These are phyloP conservation scores for Colletotrichum sublineola DNA, from an alignment of 2,329 filamentous ascomycete species.

Conservation along the genomic window DNA sequence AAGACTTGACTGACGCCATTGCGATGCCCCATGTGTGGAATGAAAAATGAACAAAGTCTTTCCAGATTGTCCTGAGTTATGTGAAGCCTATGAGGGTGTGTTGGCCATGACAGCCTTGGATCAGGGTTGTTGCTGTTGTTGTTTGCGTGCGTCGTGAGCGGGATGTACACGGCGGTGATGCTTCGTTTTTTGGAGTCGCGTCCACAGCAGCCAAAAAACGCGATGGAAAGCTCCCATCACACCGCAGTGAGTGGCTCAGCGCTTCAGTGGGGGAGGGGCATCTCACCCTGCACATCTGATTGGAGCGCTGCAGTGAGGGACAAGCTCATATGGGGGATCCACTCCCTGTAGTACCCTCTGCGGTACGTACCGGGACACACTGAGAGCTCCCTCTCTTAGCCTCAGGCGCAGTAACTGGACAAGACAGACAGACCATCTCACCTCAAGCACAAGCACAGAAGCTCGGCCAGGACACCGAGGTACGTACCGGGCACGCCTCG, in stretches of 20 bases:
- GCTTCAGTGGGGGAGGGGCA: slow-evolving; percentile 36
- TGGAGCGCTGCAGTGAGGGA: slow-evolving; percentile 11
- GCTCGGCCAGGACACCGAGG: background rate
- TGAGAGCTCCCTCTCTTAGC: slow-evolving; percentile 1
- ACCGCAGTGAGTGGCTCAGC: background rate
- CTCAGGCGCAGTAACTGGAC: slow-evolving; percentile 13
- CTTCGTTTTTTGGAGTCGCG: slow-evolving; percentile 31
- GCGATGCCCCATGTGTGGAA: slow-evolving; percentile 32
- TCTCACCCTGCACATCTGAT: slow-evolving; percentile 25
- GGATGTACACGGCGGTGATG: slow-evolving; percentile 3
- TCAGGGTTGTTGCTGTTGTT: background rate
- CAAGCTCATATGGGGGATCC: background rate
- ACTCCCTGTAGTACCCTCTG: background rate
- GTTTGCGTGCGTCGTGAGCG: background rate
- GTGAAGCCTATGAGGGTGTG: background rate
- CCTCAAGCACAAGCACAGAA: background rate
- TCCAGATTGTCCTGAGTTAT: background rate
- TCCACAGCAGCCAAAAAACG: slow-evolving; percentile 14
- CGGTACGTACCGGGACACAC: background rate
- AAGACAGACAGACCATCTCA: background rate
- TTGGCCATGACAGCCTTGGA: slow-evolving; percentile 30
- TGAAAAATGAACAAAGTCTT: background rate
- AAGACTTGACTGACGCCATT: slow-evolving; percentile 92
- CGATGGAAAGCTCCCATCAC: slow-evolving; percentile 8
- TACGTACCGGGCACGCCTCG: slow-evolving; percentile 37